Conservation (phyloP, 139 green algal genomes). For the Astrephomene gubernaculifera region DNA sequence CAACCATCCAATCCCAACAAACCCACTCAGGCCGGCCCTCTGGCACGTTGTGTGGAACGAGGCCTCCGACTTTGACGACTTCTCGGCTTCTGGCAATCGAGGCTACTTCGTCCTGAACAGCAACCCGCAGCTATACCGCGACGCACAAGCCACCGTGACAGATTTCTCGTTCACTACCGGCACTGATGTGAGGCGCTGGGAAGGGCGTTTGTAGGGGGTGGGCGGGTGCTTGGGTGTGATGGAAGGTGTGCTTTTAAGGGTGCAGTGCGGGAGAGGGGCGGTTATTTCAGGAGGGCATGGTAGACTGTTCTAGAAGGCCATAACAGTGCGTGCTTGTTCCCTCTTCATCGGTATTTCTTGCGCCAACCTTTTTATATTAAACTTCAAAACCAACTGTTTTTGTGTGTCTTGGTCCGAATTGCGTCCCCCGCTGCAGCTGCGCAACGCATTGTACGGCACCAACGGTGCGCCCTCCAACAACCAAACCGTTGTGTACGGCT, state of each 20-base stretch:
- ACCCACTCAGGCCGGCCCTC: slow-evolving; percentile 15
- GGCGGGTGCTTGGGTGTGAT: too few species aligned
- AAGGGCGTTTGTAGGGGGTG: too few species aligned
- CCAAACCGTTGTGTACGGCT: slow-evolving; percentile 34
- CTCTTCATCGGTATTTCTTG: too few species aligned
- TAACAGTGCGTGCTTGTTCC: too few species aligned
- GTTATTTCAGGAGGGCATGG: too few species aligned
- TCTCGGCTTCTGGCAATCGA: background rate
- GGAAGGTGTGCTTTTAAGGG: too few species aligned
- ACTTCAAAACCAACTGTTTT: too few species aligned
- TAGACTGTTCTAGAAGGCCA: too few species aligned
- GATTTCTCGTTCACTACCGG: slow-evolving; percentile 8
- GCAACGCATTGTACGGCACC: slow-evolving; percentile 5
- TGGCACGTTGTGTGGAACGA: slow-evolving; percentile 45
- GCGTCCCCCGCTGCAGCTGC: slow-evolving; percentile 15
- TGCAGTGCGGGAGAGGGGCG: too few species aligned
- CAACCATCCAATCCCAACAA: too few species aligned
- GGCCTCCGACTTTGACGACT: background rate
- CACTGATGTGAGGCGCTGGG: slow-evolving; percentile 27
- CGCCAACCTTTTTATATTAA: too few species aligned
- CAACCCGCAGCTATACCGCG: background rate
- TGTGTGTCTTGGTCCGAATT: too few species aligned
- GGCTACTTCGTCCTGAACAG: slow-evolving; percentile 14
- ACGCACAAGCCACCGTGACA: background rate
- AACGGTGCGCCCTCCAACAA: background rate